These are phyloP conservation scores for Herpetomonas samuelpessoai DNA, from an alignment of 208 protist species.

Conservation along the genomic window DNA sequence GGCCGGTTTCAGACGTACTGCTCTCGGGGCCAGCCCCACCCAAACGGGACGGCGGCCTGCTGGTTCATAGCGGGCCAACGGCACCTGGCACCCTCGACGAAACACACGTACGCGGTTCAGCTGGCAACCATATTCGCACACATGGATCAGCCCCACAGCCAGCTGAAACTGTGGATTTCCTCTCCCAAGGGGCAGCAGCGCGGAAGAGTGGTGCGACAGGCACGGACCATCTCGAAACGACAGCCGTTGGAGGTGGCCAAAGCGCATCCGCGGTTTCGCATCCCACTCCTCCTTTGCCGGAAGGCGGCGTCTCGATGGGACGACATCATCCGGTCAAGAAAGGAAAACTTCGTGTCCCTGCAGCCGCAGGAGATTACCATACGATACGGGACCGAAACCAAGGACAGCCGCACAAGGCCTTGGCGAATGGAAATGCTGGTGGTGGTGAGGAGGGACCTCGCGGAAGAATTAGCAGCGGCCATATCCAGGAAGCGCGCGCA, in stretches of 20 bases:
- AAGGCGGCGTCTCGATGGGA: constrained; percentile 18
- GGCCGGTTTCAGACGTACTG: no score
- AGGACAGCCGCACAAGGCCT: constrained; percentile 5
- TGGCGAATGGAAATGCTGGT: constrained; percentile 13
- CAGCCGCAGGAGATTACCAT: constrained; percentile 3
- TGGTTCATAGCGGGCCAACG: no score
- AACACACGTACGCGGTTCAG: background rate
- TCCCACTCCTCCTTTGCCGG: constrained; percentile 7
- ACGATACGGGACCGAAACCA: constrained; percentile 13
- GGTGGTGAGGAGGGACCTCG: constrained; percentile 1
- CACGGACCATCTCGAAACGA: background rate
- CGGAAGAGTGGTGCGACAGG: constrained; percentile 5
- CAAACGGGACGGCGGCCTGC: no score
- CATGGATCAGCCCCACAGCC: constrained; percentile 1
- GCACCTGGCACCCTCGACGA: no score
- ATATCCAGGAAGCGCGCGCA: background rate
- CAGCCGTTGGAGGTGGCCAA: background rate
- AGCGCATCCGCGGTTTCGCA: no score
- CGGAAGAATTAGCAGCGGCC: background rate
- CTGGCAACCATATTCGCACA: constrained; percentile 10
- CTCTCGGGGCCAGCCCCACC: no score
- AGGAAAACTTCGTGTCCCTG: background rate
- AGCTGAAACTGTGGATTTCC: no score
- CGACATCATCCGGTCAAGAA: constrained; percentile 1
- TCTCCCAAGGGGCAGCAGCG: constrained; percentile 7